A percentile compares a stretch with the other conserved stretches of the same genome.
Evolutionary conservation across 2,329 filamentous ascomycete genomes (phyloP).

Genomic region (Diplodia scrobiculata): DNA sequence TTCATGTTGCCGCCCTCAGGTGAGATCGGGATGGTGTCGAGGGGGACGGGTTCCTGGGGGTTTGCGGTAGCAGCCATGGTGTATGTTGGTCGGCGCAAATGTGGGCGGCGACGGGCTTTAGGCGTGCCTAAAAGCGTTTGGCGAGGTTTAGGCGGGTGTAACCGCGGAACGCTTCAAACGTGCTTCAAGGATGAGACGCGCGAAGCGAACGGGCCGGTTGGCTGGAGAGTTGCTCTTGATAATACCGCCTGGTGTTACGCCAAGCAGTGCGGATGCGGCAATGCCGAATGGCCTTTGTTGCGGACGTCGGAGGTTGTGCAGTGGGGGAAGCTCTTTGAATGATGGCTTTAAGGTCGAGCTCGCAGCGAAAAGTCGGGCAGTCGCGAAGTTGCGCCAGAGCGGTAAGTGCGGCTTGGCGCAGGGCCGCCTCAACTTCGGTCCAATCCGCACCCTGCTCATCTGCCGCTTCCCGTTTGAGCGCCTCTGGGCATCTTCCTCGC

Average conservation of each 20-base stretch:
- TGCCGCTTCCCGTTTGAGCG: constrained; percentile 1
- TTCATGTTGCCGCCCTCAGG: constrained; percentile 52
- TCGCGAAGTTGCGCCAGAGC: constrained; percentile 21
- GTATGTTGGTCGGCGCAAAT: constrained; percentile 7
- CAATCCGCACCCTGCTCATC: not conserved
- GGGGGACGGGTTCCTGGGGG: constrained; percentile 54
- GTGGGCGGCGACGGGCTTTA: constrained; percentile 21
- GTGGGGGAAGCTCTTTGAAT: not conserved
- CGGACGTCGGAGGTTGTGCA: not conserved
- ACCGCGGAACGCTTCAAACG: constrained; percentile 27
- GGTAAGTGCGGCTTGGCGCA: constrained; percentile 22
- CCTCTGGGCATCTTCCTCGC: not conserved
- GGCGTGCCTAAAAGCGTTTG: constrained; percentile 26
- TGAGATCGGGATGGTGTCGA: constrained; percentile 60
- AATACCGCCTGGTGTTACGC: constrained; percentile 12
- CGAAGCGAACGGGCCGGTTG: constrained; percentile 19
- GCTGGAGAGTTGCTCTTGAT: constrained; percentile 3
- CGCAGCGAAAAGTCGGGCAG: constrained; percentile 25
- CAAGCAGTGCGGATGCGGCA: constrained; percentile 12
- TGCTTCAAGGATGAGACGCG: constrained; percentile 27
- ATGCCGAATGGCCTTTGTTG: constrained; percentile 10
- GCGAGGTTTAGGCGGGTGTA: constrained; percentile 26
- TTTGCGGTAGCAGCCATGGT: constrained; percentile 36
- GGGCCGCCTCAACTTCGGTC: constrained; percentile 16
- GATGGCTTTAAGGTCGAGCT: constrained; percentile 4